Conservation (phyloP, 768 basidiomycete genomes). For the Austroboletus eburneus region DNA sequence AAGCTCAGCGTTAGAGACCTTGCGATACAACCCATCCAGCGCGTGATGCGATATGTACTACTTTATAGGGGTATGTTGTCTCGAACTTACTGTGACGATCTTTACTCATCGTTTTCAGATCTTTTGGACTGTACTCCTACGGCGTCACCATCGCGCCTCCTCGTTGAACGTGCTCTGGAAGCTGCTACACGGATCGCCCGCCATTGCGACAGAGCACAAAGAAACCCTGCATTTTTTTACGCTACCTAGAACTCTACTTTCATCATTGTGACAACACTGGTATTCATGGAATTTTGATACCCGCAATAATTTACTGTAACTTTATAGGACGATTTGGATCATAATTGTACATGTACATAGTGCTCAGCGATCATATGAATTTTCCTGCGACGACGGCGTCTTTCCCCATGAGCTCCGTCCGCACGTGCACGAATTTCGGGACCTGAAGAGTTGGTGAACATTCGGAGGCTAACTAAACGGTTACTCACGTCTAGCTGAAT, state of each 20-base stretch:
- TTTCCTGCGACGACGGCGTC: slow-evolving; percentile 31
- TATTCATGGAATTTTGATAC: background rate
- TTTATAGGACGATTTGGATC: too few relatives aligned
- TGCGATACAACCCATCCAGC: slow-evolving; percentile 60
- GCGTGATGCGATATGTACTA: slow-evolving; percentile 60
- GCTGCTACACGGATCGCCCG: slow-evolving; percentile 54
- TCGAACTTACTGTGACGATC: slow-evolving; percentile 1
- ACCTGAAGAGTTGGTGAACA: slow-evolving; percentile 7
- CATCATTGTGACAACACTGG: slow-evolving; percentile 2
- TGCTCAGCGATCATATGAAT: slow-evolving; percentile 9
- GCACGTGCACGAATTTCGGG: slow-evolving; percentile 27
- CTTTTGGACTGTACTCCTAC: slow-evolving; percentile 47
- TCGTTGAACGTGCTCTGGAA: slow-evolving; percentile 57
- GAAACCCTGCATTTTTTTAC: slow-evolving; percentile 43
- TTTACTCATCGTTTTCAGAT: slow-evolving; percentile 34
- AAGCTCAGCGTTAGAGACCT: slow-evolving; percentile 47
- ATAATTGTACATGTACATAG: background rate
- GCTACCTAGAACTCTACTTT: slow-evolving; percentile 8
- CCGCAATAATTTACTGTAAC: background rate
- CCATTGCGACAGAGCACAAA: slow-evolving; percentile 59
- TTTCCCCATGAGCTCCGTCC: slow-evolving; percentile 29
- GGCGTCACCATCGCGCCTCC: slow-evolving; percentile 43
- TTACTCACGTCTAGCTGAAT: slow-evolving; percentile 16
- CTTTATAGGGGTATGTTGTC: slow-evolving; percentile 49
- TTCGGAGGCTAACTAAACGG: background rate